Base-by-base conservation (phyloP, 139 green algal genomes). In the Tetraselmis striata region DNA sequence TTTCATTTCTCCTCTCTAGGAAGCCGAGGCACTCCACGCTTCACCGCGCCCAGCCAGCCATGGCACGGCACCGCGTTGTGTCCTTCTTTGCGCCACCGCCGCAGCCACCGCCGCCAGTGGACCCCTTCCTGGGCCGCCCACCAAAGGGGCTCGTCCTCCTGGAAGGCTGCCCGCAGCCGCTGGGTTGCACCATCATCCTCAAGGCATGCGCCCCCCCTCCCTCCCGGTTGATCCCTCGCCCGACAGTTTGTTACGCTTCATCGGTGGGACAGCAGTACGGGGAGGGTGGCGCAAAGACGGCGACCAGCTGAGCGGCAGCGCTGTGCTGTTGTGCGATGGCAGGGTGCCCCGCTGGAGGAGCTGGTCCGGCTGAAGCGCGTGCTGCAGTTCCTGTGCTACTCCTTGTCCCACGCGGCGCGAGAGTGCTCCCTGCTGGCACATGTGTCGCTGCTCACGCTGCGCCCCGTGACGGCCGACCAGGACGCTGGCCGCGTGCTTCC, bases 121-220 rank as follows among this genome's bases (percentile, higher is more conserved):
- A 67, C 18, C 45, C 45, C 18, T 67, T 67, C 45, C 45, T 67
- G 45, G 45, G 45, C 11, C 45, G 45, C 11, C 76, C 80, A 25
- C 77, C 77, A 0, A 59, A 81, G 0, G 31, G 77, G 24, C 87
- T 97, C 23, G 95, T 98, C 92, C 85, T 87, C n/a, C 94, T 98
- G 78, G 92, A 93, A 30, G 91, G 90, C 74, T 95, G 89, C 84
- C 84, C 88, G 0, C 81, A 84, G 1, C 88, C 88, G 28, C 86
- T 94, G 28, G 93, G 90, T 26, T 92, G 89, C 85, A 98, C 92
- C 0, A 84, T 97, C 2, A 76, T 96, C 81, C 90, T 96, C 58
- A 86, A 88, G 30, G 88, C n/a, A n/a, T n/a, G n/a, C n/a, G n/a
- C n/a, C n/a, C n/a, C n/a, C n/a, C n/a, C n/a, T n/a, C n/a, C n/a